A percentile compares a stretch with the other conserved stretches of the same genome.
phyloP scores from a whole-genome alignment of 257 asterid species.

The Orobanche coerulescens region DNA sequence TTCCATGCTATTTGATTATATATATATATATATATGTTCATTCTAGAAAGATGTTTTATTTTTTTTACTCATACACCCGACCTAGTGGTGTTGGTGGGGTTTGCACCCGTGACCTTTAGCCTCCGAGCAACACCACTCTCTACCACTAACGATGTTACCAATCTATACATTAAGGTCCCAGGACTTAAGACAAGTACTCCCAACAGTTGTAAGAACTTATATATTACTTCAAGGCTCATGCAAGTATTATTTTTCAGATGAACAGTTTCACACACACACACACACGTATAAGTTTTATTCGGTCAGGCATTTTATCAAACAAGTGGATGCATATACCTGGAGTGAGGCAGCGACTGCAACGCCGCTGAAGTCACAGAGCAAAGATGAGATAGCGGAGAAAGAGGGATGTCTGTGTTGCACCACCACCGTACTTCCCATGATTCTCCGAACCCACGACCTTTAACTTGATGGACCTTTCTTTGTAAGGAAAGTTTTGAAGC shows the following conservation, averaged over 20 bases:
- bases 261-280: not conserved
- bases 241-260: too few species aligned
- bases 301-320: not conserved
- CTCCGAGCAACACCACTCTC: too few species aligned
- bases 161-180: too few species aligned
- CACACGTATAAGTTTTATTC: not conserved
- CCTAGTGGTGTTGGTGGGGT: too few species aligned
- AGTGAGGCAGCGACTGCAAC: slow-evolving; percentile 50
- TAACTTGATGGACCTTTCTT: slow-evolving; percentile 5
- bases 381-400: slow-evolving; percentile 48
- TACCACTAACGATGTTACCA: too few species aligned
- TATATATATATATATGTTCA: too few species aligned
- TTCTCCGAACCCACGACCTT: not conserved
- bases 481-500: slow-evolving; percentile 19
- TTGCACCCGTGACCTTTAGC: too few species aligned
- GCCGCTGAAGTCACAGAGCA: slow-evolving; percentile 80
- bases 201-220: not conserved
- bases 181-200: too few species aligned
- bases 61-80: too few species aligned
- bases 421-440: slow-evolving; percentile 61
- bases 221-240: not conserved
- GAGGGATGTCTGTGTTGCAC: slow-evolving; percentile 73
- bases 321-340: slow-evolving; percentile 37
- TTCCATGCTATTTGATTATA: too few species aligned
- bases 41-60: too few species aligned